Conservation (phyloP, 352 stramenopile species). For the Pythium aristosporum region DNA sequence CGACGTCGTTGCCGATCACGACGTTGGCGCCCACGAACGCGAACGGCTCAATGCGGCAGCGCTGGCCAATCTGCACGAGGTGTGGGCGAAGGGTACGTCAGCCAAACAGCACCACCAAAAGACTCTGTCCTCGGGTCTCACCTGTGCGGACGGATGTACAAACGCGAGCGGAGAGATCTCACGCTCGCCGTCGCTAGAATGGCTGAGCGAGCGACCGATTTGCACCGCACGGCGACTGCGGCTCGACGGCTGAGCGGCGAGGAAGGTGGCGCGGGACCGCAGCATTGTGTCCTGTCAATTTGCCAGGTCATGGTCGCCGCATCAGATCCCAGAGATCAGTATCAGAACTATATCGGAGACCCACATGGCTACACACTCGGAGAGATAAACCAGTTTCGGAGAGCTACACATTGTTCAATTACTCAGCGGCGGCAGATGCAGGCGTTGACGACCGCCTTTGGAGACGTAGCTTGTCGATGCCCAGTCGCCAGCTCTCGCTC, state of each 20-base stretch:
- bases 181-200: not conserved
- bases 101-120: too few species aligned
- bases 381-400: not conserved
- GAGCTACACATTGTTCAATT: not conserved
- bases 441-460: constrained; percentile 1
- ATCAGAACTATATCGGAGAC: not conserved
- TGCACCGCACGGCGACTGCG: not conserved
- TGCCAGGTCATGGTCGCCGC: not conserved
- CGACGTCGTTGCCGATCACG: constrained; percentile 46
- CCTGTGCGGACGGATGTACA: constrained; percentile 26
- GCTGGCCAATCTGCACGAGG: constrained; percentile 49
- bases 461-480: constrained; percentile 34
- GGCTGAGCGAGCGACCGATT: not conserved
- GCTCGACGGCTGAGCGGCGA: not conserved
- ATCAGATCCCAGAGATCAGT: not conserved
- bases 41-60: constrained; percentile 59
- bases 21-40: constrained; percentile 57
- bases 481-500: constrained; percentile 45
- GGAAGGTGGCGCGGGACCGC: not conserved
- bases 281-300: not conserved
- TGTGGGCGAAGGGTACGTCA: too few species aligned
- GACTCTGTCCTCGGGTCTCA: not conserved
- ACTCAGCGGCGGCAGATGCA: not conserved
- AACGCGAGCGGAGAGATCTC: constrained; percentile 14
- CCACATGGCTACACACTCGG: not conserved